A percentile compares a stretch with the other conserved stretches of the same genome.
phyloP scores from a whole-genome alignment of 352 stramenopile genomes.

The Pythium plurisporium region DNA sequence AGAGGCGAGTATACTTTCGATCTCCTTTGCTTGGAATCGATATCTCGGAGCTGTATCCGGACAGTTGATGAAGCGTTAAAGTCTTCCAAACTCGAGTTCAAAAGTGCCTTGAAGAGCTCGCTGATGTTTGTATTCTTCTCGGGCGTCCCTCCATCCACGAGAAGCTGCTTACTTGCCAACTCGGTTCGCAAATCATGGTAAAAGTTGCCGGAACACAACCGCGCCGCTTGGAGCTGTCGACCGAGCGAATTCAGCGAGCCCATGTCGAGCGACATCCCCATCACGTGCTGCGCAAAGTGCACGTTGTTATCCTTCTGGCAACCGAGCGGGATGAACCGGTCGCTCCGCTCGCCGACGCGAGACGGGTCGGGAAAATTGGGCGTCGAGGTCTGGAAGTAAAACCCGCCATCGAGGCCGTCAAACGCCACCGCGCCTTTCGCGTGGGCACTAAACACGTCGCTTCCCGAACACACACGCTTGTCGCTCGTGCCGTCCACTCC shows the following conservation, averaged over 20 bases:
- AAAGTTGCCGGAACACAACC: slow-evolving; percentile 71
- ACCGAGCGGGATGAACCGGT: slow-evolving; percentile 58
- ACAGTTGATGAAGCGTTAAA: slow-evolving; percentile 20
- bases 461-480: slow-evolving; percentile 38
- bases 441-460: slow-evolving; percentile 61
- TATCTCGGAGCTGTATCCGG: slow-evolving; percentile 19
- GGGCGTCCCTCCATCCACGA: slow-evolving; percentile 30
- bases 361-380: slow-evolving; percentile 72
- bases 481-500: not conserved
- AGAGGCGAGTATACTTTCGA: not conserved
- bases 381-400: slow-evolving; percentile 75
- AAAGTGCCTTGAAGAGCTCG: slow-evolving; percentile 43
- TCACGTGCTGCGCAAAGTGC: slow-evolving; percentile 67
- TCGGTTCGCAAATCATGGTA: slow-evolving; percentile 39
- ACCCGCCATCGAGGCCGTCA: slow-evolving; percentile 36
- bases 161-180: slow-evolving; percentile 35
- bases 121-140: slow-evolving; percentile 28
- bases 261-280: slow-evolving; percentile 56
- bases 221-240: slow-evolving; percentile 41
- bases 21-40: not conserved
- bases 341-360: not conserved
- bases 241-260: slow-evolving; percentile 38
- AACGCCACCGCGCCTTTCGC: slow-evolving; percentile 69
- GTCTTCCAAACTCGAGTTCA: slow-evolving; percentile 33
- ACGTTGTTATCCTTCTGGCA: slow-evolving; percentile 79